A percentile compares a stretch with the other conserved stretches of the same genome.
These are phyloP conservation scores for Eutrema salsugineum DNA, from an alignment of 441 rosid species.

Conservation along the genomic window DNA sequence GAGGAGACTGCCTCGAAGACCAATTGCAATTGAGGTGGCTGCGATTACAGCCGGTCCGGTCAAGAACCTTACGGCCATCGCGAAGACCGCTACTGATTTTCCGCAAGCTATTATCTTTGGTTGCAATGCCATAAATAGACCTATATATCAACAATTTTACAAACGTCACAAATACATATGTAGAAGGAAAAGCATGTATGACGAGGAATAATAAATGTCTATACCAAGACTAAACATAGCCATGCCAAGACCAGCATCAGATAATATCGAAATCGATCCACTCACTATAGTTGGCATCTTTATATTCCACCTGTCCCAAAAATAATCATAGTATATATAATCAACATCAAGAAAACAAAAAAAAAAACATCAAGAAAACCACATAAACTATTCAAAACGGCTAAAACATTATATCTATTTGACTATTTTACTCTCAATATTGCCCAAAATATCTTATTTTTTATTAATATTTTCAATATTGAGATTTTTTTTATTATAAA, in stretches of 20 bases:
- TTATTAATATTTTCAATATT: too few species aligned
- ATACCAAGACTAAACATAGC: conserved; percentile 91
- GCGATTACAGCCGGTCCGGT: conserved; percentile 94
- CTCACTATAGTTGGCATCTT: conserved; percentile 71
- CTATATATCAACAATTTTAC: conserved; percentile 27
- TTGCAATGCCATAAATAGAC: conserved; percentile 88
- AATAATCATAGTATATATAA: neutral
- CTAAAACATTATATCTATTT: neutral
- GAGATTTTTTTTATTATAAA: too few species aligned
- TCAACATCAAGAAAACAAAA: neutral
- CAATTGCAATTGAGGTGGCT: conserved; percentile 83
- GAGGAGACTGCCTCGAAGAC: conserved; percentile 74
- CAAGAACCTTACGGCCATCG: conserved; percentile 90
- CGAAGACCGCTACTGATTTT: conserved; percentile 77
- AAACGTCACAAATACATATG: neutral
- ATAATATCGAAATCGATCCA: conserved; percentile 76
- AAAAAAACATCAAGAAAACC: neutral
- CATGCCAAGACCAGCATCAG: conserved; percentile 90
- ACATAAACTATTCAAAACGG: neutral
- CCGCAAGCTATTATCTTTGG: conserved; percentile 89
- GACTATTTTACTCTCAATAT: neutral
- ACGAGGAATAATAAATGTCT: conserved; percentile 23
- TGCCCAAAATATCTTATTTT: neutral
- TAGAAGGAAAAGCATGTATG: neutral
- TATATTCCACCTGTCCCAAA: conserved; percentile 58